Evolutionary conservation across 176 grass and related monocot species (phyloP), one percentile per base, ranked within the genome.

Genomic region (Lolium rigidum): DNA sequence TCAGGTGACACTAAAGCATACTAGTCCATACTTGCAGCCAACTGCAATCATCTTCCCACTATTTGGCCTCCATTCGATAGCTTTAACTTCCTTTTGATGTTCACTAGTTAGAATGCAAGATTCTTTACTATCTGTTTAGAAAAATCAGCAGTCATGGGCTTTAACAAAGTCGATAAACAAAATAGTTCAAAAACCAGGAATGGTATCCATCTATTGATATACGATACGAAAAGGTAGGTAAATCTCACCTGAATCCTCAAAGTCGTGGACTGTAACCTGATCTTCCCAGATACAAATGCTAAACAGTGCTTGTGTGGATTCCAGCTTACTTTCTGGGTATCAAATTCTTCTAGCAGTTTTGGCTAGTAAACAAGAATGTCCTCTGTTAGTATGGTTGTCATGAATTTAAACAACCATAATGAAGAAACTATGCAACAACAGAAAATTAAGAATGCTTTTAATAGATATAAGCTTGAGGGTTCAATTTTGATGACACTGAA

Each of bases 41-140:
- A 94, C 82, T 74, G 96, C 88, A 64, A 98, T 91, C 91, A 94
- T 94, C 91, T 89, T 98, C 70, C 96, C 96, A 73, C 96, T 94
- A 49, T 98, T 98, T 78, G 92, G 93, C 82, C 93, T 95, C 96
- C 96, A 98, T 57, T 86, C 93, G 54, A 98, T 79, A 80, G 93
- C 80, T 87, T 90, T 95, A 70, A 94, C 84, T 60, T 92, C 88
- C 82, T 67, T 90, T 88, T 94, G 95, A 70, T 80, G 87, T 65
- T 94, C 93, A 24, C 88, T 98, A 25, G 86, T 91, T 78, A 98
- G 87, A 86, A 95, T 77, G 70, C 79, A 92, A 18, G 87, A 80
- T 82, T 98, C 96, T 98, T 98, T 98, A 77, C 85, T 59, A 88
- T 95, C 96, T 98, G 84, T 50, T 84, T 15, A 73, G 39, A 55